Evolutionary conservation across 148 eudicot genomes (phyloP), one percentile per base, ranked within the genome.

Genomic region (Rhododendron griersonianum): DNA sequence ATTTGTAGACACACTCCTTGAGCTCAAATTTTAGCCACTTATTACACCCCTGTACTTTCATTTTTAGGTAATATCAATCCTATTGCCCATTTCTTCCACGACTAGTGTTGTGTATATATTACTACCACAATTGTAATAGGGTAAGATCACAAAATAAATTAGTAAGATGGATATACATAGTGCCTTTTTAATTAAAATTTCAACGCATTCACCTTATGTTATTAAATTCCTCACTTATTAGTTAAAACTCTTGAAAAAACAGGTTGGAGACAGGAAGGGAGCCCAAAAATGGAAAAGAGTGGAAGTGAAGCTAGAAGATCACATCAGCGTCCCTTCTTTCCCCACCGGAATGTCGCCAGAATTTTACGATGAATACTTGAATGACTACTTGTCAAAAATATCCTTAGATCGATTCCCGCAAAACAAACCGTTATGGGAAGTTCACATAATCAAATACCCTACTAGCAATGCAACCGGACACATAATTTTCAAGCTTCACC

Each of bases 401-500:
- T 87, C 93, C 7, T 45, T 80, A 85, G 94, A 95, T 0, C 87
- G 87, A 47, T 78, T 95, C 11, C 92, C 99, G 55, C 91, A 92
- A 61, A 87, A 89, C 83, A 84, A 90, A 65, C 99, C 99, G 14
- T 80, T 95, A 35, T 96, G 99, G 99, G 93, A 93, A 83, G 14
- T 92, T 85, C 99, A 96, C 65, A n/a, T 95, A 7, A 11, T 92
- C 28, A 93, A 93, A 75, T 93, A 91, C 85, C 96, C 93, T 6
- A 96, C 98, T 16, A 95, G 88, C 57, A 94, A 89, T 41, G 93
- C 96, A 45, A 90, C 95, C 0, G 96, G 95, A 15, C 63, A 81
- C 53, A 13, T 94, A 2, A 85, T 94, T 33, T 93, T 96, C 87
- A 96, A 94, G 91, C 94, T 96, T 74, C 98, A 96, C 81, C 98